Evolutionary conservation across 768 basidiomycete genomes (phyloP).

Genomic region (Amanita polypyramis): DNA sequence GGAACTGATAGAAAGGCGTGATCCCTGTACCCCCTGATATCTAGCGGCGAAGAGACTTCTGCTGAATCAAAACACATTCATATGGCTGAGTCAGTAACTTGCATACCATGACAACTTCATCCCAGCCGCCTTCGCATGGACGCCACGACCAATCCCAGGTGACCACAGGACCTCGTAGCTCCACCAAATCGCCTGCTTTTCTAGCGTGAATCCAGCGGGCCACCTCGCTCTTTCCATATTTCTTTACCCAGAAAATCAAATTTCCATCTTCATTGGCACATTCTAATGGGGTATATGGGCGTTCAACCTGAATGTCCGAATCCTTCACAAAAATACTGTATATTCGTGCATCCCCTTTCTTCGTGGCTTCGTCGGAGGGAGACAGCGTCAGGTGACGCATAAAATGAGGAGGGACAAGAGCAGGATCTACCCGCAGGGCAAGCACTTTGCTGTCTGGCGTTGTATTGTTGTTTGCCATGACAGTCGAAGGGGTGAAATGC

Average conservation of each 20-base stretch:
- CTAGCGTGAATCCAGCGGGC: constrained; percentile 75
- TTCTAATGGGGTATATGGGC: constrained; percentile 75
- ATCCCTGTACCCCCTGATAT: constrained; percentile 86
- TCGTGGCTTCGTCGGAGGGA: constrained; percentile 8
- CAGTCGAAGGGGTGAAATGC: constrained; percentile 51
- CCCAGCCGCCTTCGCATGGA: constrained; percentile 41
- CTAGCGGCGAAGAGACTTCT: constrained; percentile 23
- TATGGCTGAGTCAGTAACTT: neutral
- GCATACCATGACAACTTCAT: constrained; percentile 70
- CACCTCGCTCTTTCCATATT: constrained; percentile 70
- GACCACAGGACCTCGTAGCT: constrained; percentile 64
- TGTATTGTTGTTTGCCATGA: constrained; percentile 40
- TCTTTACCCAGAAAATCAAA: constrained; percentile 77
- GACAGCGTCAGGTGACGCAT: constrained; percentile 7
- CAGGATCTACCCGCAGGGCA: constrained; percentile 43
- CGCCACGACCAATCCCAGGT: constrained; percentile 44
- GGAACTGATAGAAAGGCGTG: constrained; percentile 75
- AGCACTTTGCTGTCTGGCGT: constrained; percentile 57
- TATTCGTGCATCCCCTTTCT: constrained; percentile 30
- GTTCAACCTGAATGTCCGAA: constrained; percentile 80
- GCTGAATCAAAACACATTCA: neutral
- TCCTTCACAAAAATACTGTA: constrained; percentile 81
- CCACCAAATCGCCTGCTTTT: constrained; percentile 52
- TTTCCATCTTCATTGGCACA: constrained; percentile 57
- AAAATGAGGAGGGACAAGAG: constrained; percentile 21